Base-by-base conservation (phyloP, 2,329 filamentous ascomycete genomes). In the Rugonectria rugulosa region DNA sequence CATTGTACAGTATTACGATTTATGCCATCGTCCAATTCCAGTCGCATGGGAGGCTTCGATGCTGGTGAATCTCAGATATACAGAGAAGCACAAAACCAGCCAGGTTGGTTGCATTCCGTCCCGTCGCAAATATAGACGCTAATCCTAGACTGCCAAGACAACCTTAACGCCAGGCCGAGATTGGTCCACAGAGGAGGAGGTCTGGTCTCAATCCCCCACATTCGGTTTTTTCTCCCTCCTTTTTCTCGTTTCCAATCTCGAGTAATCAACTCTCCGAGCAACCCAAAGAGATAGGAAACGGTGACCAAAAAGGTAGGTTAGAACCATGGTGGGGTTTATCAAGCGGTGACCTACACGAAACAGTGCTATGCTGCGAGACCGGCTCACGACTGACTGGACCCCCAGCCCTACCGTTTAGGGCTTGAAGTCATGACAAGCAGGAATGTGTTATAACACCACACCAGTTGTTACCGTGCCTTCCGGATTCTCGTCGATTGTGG, bases 121-220 rank as follows among this genome's bases (percentile, higher is more conserved):
- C 48, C 17, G 41, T 43, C 56, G 55, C 51, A 44, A 54, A 32
- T 58, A 31, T 37, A 17, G 36, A 47, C 52, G 60, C 53, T 56
- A 56, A 45, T 45, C 56, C 47, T 32, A 46, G 45, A 64, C 61
- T 60, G 56, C 60, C 61, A 66, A 67, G 62, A 58, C 49, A 52
- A 55, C 58, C 40, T 63, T 52, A 51, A 59, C 56, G 53, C 54
- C 56, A 56, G 37, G 47, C 61, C 44, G 37, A 55, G 52, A 54
- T 49, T 51, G 44, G 53, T 29, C 56, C 59, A 59, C 57, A 29
- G 23, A 23, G 43, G 45, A 53, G 24, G 37, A 50, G 29, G n/a
- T n/a, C 47, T 27, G 24, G 37, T 53, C 37, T 42, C 57, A 56
- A 45, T 53, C 53, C 50, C 65, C 62, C 56, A 64, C 56, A 48